A percentile compares a stretch with the other conserved stretches of the same genome.
These are phyloP conservation scores for Microascus cirrosus DNA, from an alignment of 2,329 filamentous ascomycete genomes.

Conservation along the genomic window DNA sequence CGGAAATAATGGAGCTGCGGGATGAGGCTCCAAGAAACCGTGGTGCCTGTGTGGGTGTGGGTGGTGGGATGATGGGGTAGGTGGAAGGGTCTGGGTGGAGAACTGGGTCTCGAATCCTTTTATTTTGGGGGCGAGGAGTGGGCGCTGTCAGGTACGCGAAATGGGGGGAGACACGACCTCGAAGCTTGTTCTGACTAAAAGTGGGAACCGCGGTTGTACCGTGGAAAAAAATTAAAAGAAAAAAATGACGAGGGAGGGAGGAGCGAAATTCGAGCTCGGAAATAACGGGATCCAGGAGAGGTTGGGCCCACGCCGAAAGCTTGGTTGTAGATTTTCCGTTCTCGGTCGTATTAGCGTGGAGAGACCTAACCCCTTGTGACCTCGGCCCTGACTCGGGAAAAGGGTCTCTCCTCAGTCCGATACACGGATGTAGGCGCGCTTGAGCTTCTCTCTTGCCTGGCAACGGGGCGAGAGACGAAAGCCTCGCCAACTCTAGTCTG, in stretches of 20 bases:
- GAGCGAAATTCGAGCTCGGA: slow-evolving; percentile 1
- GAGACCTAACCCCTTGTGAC: neutral
- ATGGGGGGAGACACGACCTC: neutral
- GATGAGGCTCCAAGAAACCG: slow-evolving; percentile 24
- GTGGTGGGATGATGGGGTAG: slow-evolving; percentile 28
- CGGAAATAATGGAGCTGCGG: slow-evolving; percentile 2
- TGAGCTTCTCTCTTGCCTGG: neutral
- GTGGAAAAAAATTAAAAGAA: neutral
- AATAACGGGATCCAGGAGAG: neutral
- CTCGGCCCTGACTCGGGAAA: neutral
- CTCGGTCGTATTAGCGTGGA: neutral
- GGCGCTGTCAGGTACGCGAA: slow-evolving; percentile 5
- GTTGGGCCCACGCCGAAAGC: neutral
- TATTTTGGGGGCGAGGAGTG: slow-evolving; percentile 15
- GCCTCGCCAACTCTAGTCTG: neutral
- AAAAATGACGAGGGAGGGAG: neutral
- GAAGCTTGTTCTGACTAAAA: neutral
- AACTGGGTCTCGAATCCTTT: slow-evolving; percentile 31
- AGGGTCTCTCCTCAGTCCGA: neutral
- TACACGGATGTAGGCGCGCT: neutral
- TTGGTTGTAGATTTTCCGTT: neutral
- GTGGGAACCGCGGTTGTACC: slow-evolving; percentile 2
- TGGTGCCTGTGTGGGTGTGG: slow-evolving; percentile 18
- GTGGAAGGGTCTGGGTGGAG: slow-evolving; percentile 35
- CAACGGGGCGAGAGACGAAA: neutral